Evolutionary conservation across 2,329 filamentous ascomycete genomes (phyloP).

Genomic region (Immersiporthe knoxdaviesiana): DNA sequence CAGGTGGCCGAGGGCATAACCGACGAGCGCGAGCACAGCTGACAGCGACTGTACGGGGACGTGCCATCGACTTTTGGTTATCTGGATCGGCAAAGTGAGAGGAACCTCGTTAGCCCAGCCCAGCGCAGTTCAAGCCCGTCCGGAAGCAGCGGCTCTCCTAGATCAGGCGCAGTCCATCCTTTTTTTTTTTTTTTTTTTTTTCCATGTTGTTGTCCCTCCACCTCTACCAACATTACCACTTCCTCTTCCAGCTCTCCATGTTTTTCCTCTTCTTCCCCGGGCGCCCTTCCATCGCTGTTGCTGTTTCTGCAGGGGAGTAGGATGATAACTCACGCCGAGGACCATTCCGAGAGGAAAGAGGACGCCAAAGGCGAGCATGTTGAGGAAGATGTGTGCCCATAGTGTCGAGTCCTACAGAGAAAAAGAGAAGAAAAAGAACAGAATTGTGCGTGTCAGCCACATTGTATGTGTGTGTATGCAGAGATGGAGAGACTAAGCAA

Average conservation of each 20-base stretch:
- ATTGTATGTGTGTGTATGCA: background rate
- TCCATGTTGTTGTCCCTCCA: background rate
- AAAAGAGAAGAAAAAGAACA: slow-evolving; percentile 14
- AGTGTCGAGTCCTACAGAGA: slow-evolving; percentile 70
- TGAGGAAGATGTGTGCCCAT: slow-evolving; percentile 92
- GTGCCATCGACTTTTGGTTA: slow-evolving; percentile 90
- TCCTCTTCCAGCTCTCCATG: background rate
- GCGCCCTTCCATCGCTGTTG: background rate
- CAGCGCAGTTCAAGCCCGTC: background rate
- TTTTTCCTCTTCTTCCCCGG: background rate
- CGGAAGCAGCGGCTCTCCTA: background rate
- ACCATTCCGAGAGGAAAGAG: slow-evolving; percentile 97
- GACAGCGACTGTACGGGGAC: slow-evolving; percentile 83
- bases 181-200: background rate
- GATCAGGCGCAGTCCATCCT: background rate
- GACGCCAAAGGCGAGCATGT: slow-evolving; percentile 85
- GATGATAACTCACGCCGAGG: slow-evolving; percentile 69
- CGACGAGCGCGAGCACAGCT: slow-evolving; percentile 75
- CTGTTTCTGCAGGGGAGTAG: background rate
- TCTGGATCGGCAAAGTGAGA: slow-evolving; percentile 53
- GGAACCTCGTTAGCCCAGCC: background rate
- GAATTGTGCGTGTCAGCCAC: background rate
- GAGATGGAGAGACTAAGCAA: slow-evolving; percentile 26
- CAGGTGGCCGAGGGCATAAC: slow-evolving; percentile 88
- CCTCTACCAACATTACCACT: background rate